These are phyloP conservation scores for Podospora didyma DNA, from an alignment of 495 filamentous ascomycete genomes.

Conservation along the genomic window DNA sequence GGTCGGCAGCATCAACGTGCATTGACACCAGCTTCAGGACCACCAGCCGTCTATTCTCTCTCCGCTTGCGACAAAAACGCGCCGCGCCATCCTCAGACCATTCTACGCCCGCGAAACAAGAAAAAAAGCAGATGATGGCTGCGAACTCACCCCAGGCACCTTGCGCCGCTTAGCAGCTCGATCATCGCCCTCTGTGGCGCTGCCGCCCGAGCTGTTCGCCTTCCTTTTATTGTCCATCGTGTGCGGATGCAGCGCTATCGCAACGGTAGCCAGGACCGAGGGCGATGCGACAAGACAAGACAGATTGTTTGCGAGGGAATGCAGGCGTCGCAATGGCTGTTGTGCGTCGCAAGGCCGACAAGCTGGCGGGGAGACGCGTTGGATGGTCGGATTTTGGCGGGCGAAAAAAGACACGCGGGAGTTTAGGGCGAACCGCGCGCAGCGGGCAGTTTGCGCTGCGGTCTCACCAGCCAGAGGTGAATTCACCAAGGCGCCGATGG, in stretches of 20 bases:
- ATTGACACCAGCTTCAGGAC: constrained; percentile 3
- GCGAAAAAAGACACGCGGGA: constrained; percentile 16
- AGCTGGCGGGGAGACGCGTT: constrained; percentile 22
- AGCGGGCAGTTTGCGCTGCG: no score
- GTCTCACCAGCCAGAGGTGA: no score
- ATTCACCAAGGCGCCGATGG: no score
- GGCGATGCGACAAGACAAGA: background rate
- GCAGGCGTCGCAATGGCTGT: constrained; percentile 17
- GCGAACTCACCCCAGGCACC: constrained; percentile 32
- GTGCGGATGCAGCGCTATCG: constrained; percentile 9
- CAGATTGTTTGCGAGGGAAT: constrained; percentile 3
- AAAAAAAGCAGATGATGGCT: background rate
- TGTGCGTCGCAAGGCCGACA: constrained; percentile 11
- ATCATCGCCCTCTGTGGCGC: constrained; percentile 44
- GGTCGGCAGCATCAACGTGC: constrained; percentile 10
- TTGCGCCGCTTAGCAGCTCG: constrained; percentile 60
- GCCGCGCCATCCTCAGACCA: background rate
- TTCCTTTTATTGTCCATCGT: constrained; percentile 70
- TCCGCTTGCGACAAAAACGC: constrained; percentile 1
- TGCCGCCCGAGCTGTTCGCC: constrained; percentile 39
- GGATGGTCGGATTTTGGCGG: constrained; percentile 9
- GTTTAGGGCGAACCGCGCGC: no score
- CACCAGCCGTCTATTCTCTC: background rate
- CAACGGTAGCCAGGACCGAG: background rate
- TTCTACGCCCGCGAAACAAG: background rate